Percentiles rank a stretch among this genome's conserved stretches.
These are phyloP conservation scores for Cladosporium sp. DNA, from an alignment of 2,329 filamentous ascomycete genomes.

Conservation along the genomic window DNA sequence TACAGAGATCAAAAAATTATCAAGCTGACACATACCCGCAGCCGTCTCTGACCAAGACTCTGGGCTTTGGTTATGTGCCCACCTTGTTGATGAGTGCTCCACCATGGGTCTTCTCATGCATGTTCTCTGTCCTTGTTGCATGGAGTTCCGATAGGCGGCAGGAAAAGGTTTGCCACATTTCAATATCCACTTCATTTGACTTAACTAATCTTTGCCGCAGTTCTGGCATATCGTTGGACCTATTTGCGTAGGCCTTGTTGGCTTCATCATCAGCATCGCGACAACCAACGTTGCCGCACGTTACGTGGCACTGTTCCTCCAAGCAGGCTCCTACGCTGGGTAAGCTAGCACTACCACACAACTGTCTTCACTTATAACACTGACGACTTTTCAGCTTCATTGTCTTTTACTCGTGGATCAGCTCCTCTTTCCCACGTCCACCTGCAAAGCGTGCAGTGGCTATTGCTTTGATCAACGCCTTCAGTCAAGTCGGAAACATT, in stretches of 20 bases:
- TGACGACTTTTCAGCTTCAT: conserved; percentile 22
- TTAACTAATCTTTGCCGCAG: conserved; percentile 22
- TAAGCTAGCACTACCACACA: neutral
- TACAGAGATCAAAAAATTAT: neutral
- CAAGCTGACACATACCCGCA: conserved; percentile 29
- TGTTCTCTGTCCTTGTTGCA: conserved; percentile 22
- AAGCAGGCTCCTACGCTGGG: conserved; percentile 30
- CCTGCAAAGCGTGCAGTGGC: conserved; percentile 71
- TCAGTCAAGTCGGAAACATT: conserved; percentile 49
- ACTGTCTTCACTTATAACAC: conserved; percentile 13
- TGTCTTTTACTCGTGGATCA: conserved; percentile 67
- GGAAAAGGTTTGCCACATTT: conserved; percentile 20
- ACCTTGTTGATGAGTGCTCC: conserved; percentile 42
- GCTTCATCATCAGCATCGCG: conserved; percentile 6
- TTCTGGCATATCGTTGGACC: conserved; percentile 26
- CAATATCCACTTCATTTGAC: conserved; percentile 19
- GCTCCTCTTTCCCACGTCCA: conserved; percentile 69
- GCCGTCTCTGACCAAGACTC: conserved; percentile 49
- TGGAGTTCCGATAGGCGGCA: conserved; percentile 26
- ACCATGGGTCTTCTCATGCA: conserved; percentile 34
- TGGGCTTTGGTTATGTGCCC: conserved; percentile 65
- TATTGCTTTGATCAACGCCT: conserved; percentile 70
- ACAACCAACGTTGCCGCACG: conserved; percentile 15
- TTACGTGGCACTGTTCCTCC: conserved; percentile 32
- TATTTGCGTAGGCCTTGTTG: conserved; percentile 5